These are phyloP conservation scores for Senecio squalidus DNA, from an alignment of 140 eudicot species.

Conservation along the genomic window DNA sequence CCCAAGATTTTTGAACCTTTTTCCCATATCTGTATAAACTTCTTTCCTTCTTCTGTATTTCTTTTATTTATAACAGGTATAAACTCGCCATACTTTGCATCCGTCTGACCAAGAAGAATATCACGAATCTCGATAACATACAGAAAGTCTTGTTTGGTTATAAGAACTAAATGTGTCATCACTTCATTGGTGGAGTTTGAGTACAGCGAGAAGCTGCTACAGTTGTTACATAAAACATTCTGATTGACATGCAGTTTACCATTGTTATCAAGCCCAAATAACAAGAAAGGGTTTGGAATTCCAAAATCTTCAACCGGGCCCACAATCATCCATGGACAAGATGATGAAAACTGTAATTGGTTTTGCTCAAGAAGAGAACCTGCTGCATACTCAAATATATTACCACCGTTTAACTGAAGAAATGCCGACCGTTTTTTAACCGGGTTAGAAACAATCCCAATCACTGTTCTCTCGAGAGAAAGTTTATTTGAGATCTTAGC, in stretches of 20 bases:
- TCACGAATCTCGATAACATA: slow-evolving; percentile 65
- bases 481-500: slow-evolving; percentile 30
- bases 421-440: slow-evolving; percentile 43
- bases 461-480: slow-evolving; percentile 42
- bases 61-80: slow-evolving; percentile 54
- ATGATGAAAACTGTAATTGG: slow-evolving; percentile 47
- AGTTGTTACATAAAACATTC: slow-evolving; percentile 63
- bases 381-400: slow-evolving; percentile 39
- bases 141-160: slow-evolving; percentile 80
- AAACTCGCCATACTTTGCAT: slow-evolving; percentile 59
- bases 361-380: slow-evolving; percentile 35
- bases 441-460: slow-evolving; percentile 48
- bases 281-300: slow-evolving; percentile 30
- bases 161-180: slow-evolving; percentile 65
- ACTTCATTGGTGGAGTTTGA: slow-evolving; percentile 54
- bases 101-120: slow-evolving; percentile 44
- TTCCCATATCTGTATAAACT: slow-evolving; percentile 80
- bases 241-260: slow-evolving; percentile 59
- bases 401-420: slow-evolving; percentile 67
- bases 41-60: slow-evolving; percentile 55
- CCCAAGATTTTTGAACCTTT: slow-evolving; percentile 80
- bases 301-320: slow-evolving; percentile 37
- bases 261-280: slow-evolving; percentile 73
- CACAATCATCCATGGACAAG: slow-evolving; percentile 83
- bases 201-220: slow-evolving; percentile 76